A percentile compares a stretch with the other conserved stretches of the same genome.
phyloP scores from a whole-genome alignment of 2,329 filamentous ascomycete species.

The Calonectria pseudoturangicola region DNA sequence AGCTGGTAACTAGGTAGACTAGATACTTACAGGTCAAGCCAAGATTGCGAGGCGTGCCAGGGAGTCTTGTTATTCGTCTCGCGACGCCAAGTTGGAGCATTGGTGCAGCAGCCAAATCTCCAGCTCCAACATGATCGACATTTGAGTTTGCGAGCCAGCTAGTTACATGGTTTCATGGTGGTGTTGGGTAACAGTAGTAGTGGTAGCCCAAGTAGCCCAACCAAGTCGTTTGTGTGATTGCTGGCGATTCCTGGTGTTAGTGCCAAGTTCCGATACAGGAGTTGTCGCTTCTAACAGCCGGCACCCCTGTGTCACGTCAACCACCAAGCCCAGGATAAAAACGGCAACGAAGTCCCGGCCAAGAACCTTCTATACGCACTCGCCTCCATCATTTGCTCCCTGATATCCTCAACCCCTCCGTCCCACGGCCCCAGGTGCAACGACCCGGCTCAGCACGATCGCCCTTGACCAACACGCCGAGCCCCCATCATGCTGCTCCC shows the following conservation, averaged over 20 bases:
- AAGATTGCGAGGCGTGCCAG: not conserved
- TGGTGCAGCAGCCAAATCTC: not conserved
- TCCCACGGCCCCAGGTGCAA: slow-evolving; percentile 28
- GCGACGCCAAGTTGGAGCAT: not conserved
- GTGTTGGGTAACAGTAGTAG: not conserved
- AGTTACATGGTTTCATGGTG: not conserved
- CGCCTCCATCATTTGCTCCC: slow-evolving; percentile 14
- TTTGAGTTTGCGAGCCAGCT: not conserved
- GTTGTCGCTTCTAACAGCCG: not conserved
- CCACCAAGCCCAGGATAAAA: slow-evolving; percentile 14
- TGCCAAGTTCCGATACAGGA: slow-evolving; percentile 21
- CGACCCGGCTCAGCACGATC: slow-evolving; percentile 17
- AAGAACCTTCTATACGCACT: slow-evolving; percentile 28
- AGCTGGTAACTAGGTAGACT: not conserved
- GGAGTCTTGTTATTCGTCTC: not conserved
- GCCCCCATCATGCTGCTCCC: slow-evolving; percentile 44
- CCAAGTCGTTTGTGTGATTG: not conserved
- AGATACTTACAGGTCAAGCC: not conserved
- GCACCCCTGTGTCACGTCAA: slow-evolving; percentile 22
- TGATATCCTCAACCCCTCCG: not conserved
- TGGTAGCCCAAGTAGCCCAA: too few relatives aligned
- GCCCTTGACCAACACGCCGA: slow-evolving; percentile 29
- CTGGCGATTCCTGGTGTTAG: not conserved
- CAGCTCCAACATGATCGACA: slow-evolving; percentile 3
- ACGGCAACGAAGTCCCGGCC: slow-evolving; percentile 27